Conservation (phyloP, 2,329 filamentous ascomycete species). For the Aureobasidium sp. region DNA sequence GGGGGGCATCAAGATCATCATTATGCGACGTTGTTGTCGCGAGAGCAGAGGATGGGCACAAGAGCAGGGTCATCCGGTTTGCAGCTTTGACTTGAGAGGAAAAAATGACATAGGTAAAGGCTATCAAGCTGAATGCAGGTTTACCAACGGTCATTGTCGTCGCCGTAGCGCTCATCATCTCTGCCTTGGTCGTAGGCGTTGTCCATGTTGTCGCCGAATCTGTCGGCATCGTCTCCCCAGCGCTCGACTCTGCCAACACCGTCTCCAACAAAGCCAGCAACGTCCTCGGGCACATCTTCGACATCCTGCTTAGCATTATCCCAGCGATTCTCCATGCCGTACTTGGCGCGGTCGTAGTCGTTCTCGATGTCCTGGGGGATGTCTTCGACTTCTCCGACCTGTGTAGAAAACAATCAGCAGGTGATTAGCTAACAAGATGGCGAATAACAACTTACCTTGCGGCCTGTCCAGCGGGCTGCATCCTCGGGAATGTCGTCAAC, state of each 20-base stretch:
- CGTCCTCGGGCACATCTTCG: slow-evolving; percentile 28
- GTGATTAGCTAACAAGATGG: background rate
- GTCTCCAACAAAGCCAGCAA: slow-evolving; percentile 32
- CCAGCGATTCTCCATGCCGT: slow-evolving; percentile 23
- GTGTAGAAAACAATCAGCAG: background rate
- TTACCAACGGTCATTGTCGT: slow-evolving; percentile 13
- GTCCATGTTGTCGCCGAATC: slow-evolving; percentile 28
- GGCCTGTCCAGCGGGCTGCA: slow-evolving; percentile 35
- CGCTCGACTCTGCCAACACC: slow-evolving; percentile 35
- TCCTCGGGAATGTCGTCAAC: slow-evolving; percentile 35
- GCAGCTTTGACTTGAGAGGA: background rate
- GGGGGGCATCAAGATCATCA: no score
- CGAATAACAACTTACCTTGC: slow-evolving; percentile 21
- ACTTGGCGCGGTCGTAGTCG: slow-evolving; percentile 21
- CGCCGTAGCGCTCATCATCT: slow-evolving; percentile 23
- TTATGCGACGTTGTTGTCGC: no score
- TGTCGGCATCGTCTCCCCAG: slow-evolving; percentile 32
- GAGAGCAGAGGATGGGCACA: no score
- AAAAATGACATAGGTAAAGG: background rate
- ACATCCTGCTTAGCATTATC: slow-evolving; percentile 26
- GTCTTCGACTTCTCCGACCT: slow-evolving; percentile 33
- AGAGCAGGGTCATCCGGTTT: background rate
- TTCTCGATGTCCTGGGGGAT: slow-evolving; percentile 29
- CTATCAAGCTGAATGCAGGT: background rate
- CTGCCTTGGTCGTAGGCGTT: slow-evolving; percentile 36